Percentiles rank a stretch among this genome's conserved stretches.
These are phyloP conservation scores for Cryptococcus sp. DNA, from an alignment of 1,284 basidiomycete genomes.

Conservation along the genomic window DNA sequence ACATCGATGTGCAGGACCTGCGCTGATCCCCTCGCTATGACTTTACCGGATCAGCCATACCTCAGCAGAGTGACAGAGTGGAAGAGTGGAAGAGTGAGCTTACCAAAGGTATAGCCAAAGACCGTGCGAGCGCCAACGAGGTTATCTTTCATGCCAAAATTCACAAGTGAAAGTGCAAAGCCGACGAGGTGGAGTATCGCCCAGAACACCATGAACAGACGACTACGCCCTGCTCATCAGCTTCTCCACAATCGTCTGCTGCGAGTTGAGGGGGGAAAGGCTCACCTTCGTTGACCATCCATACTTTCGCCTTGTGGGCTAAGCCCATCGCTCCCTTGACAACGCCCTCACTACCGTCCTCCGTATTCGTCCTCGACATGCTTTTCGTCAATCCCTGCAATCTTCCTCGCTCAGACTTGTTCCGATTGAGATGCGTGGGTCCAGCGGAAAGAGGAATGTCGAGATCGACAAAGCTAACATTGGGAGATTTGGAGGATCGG, in stretches of 20 bases:
- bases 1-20: constrained; percentile 81
- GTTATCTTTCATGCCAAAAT: constrained; percentile 73
- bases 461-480: not conserved
- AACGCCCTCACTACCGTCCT: not conserved
- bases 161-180: constrained; percentile 63
- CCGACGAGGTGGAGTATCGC: constrained; percentile 70
- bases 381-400: constrained; percentile 66
- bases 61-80: not conserved
- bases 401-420: constrained; percentile 68
- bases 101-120: constrained; percentile 71
- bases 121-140: constrained; percentile 57
- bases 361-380: constrained; percentile 17
- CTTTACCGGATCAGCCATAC: not conserved
- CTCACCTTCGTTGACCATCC: constrained; percentile 82
- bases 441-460: constrained; percentile 3
- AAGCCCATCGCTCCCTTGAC: constrained; percentile 30
- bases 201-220: constrained; percentile 69
- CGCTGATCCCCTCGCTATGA: constrained; percentile 72
- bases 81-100: constrained; percentile 44
- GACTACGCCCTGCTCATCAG: constrained; percentile 51
- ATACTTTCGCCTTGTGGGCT: constrained; percentile 55
- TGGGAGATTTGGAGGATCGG: not conserved
- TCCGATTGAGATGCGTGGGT: constrained; percentile 58
- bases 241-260: not conserved
- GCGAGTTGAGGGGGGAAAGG: not conserved